phyloP scores from a whole-genome alignment of 495 filamentous ascomycete species.

The Pseudomonodictys pantanalensis region DNA sequence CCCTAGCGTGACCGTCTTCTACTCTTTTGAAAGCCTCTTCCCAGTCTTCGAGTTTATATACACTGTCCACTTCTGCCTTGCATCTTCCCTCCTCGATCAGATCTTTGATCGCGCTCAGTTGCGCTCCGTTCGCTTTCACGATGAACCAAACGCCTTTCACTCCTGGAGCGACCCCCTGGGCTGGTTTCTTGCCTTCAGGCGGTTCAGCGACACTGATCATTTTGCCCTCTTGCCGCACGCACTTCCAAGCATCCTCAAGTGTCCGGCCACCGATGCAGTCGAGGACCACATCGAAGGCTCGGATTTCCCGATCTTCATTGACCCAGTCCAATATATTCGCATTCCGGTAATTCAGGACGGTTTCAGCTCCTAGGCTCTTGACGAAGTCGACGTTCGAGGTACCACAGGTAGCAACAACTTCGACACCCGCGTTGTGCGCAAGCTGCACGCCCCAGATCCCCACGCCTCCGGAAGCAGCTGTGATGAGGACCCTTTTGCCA shows the following conservation, averaged over 20 bases:
- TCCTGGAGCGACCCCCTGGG: slow-evolving; percentile 25
- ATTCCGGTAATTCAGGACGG: slow-evolving; percentile 49
- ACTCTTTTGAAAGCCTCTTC: slow-evolving; percentile 30
- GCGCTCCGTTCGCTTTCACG: slow-evolving; percentile 43
- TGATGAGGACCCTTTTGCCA: slow-evolving; percentile 48
- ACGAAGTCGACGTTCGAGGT: slow-evolving; percentile 47
- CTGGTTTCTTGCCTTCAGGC: slow-evolving; percentile 47
- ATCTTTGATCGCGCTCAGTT: slow-evolving; percentile 46
- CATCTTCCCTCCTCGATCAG: slow-evolving; percentile 46
- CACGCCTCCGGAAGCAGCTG: slow-evolving; percentile 52
- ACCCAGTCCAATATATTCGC: slow-evolving; percentile 43
- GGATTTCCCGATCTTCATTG: slow-evolving; percentile 37
- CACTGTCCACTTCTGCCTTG: slow-evolving; percentile 48
- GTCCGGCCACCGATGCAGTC: slow-evolving; percentile 51
- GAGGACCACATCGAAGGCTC: slow-evolving; percentile 50
- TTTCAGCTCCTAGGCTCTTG: slow-evolving; percentile 44
- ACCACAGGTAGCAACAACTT: slow-evolving; percentile 45
- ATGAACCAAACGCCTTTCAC: slow-evolving; percentile 49
- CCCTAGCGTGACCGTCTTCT: slow-evolving; percentile 23
- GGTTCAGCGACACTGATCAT: slow-evolving; percentile 53
- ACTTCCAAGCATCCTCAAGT: slow-evolving; percentile 49
- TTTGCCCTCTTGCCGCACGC: slow-evolving; percentile 44
- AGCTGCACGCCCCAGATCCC: slow-evolving; percentile 59
- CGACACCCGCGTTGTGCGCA: slow-evolving; percentile 46
- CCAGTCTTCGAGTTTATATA: slow-evolving; percentile 48